phyloP scores from a whole-genome alignment of 805 yeast genomes.

The Candida gorgasii region DNA sequence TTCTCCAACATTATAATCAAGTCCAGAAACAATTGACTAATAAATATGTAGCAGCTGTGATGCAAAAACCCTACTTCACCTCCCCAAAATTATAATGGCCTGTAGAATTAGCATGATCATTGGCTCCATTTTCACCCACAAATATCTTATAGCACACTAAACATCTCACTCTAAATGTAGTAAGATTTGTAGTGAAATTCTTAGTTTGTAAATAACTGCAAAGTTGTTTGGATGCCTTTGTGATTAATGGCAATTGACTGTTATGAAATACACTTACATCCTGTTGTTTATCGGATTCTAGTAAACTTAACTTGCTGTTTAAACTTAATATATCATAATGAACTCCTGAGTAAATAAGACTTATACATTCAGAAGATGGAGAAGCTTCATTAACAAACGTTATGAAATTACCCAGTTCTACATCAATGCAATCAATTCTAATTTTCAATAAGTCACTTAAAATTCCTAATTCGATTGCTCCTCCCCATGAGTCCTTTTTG shows the following conservation, averaged over 20 bases:
- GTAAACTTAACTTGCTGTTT: conserved; percentile 21
- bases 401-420: conserved; percentile 59
- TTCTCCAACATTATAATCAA: too few species aligned
- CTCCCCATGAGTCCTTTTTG: conserved; percentile 72
- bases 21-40: too few species aligned
- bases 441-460: conserved; percentile 53
- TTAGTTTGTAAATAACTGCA: conserved; percentile 46
- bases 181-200: conserved; percentile 67
- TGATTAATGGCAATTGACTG: conserved; percentile 28
- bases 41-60: too few species aligned
- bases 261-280: conserved; percentile 47
- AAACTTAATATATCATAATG: conserved; percentile 61
- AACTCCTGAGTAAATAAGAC: conserved; percentile 65
- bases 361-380: conserved; percentile 42
- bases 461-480: conserved; percentile 74
- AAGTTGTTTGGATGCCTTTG: conserved; percentile 33
- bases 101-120: conserved; percentile 60
- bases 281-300: conserved; percentile 22
- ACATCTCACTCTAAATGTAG: conserved; percentile 58
- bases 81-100: conserved; percentile 69
- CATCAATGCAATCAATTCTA: conserved; percentile 61
- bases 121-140: conserved; percentile 65
- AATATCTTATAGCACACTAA: conserved; percentile 51
- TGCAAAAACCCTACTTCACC: conserved; percentile 9
- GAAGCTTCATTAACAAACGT: conserved; percentile 46